These are phyloP conservation scores for Conticribra guillardii DNA, from an alignment of 108 stramenopile genomes.

Conservation along the genomic window DNA sequence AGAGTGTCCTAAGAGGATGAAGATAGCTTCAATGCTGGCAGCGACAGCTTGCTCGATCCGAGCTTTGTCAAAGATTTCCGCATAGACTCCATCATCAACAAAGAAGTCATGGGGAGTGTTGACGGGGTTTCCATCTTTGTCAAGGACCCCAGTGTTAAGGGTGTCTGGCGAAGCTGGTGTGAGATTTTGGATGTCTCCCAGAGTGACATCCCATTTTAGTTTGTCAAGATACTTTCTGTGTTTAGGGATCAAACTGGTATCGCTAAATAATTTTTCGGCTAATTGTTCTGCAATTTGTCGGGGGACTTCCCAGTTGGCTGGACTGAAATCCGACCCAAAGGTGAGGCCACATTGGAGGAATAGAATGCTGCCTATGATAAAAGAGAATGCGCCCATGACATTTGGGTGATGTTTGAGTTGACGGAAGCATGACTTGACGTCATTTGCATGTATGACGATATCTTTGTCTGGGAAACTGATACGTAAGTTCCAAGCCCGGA, in stretches of 20 bases:
- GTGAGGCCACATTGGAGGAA: neutral
- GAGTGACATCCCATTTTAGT: neutral
- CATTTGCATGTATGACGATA: neutral
- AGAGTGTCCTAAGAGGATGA: neutral
- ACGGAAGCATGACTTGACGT: neutral
- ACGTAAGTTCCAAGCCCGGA: neutral
- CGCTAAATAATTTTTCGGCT: neutral
- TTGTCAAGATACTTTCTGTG: neutral
- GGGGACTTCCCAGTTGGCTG: neutral
- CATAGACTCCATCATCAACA: neutral
- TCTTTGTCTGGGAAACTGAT: neutral
- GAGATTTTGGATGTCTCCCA: too few species aligned
- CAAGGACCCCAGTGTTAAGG: too few species aligned
- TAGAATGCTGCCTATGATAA: neutral
- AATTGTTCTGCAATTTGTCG: neutral
- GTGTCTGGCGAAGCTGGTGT: too few species aligned
- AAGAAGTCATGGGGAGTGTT: neutral
- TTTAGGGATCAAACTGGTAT: neutral
- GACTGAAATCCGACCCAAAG: neutral
- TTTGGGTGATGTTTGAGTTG: slow-evolving; percentile 1
- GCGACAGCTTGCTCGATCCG: neutral
- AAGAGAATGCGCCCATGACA: neutral
- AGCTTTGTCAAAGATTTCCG: neutral
- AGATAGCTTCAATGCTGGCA: neutral
- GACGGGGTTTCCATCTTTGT: neutral